These are phyloP conservation scores for Danielia oregonensis DNA, from an alignment of 805 yeast species.

Conservation along the genomic window DNA sequence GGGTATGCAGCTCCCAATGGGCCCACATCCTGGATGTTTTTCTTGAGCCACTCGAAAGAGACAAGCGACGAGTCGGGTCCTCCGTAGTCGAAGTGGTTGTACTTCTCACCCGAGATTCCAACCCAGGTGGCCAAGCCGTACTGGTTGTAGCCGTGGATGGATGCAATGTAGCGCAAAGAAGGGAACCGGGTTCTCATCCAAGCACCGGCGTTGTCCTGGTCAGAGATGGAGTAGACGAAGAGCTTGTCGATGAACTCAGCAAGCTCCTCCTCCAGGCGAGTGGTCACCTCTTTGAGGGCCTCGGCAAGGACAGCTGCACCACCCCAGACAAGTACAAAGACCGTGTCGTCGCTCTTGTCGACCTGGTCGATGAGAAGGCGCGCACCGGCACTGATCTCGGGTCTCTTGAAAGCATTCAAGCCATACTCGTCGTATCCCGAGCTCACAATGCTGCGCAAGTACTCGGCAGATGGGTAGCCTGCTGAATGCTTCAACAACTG, in stretches of 20 bases:
- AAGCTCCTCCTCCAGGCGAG: constrained; percentile 13
- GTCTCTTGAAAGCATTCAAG: constrained; percentile 13
- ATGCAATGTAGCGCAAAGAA: constrained; percentile 19
- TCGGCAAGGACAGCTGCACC: constrained; percentile 30
- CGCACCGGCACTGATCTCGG: constrained; percentile 21
- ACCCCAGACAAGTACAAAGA: constrained; percentile 26
- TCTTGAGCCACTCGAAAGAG: constrained; percentile 20
- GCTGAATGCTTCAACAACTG: constrained; percentile 22
- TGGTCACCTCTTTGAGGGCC: constrained; percentile 19
- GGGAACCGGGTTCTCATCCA: constrained; percentile 28
- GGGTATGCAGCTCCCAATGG: constrained; percentile 25
- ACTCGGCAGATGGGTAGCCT: constrained; percentile 21
- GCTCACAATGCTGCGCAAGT: constrained; percentile 20
- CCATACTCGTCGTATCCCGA: constrained; percentile 25
- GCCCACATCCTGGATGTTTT: constrained; percentile 20
- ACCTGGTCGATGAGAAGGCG: constrained; percentile 17
- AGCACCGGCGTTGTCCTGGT: constrained; percentile 29
- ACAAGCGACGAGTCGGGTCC: constrained; percentile 22
- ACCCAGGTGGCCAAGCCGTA: constrained; percentile 27
- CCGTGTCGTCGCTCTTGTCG: constrained; percentile 15
- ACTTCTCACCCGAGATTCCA: constrained; percentile 25
- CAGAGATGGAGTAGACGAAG: constrained; percentile 25
- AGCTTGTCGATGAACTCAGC: constrained; percentile 15
- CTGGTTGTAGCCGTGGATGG: constrained; percentile 24
- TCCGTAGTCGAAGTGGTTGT: constrained; percentile 18